Conservation (phyloP, 208 protist species). For the Leptomonas seymouri region DNA sequence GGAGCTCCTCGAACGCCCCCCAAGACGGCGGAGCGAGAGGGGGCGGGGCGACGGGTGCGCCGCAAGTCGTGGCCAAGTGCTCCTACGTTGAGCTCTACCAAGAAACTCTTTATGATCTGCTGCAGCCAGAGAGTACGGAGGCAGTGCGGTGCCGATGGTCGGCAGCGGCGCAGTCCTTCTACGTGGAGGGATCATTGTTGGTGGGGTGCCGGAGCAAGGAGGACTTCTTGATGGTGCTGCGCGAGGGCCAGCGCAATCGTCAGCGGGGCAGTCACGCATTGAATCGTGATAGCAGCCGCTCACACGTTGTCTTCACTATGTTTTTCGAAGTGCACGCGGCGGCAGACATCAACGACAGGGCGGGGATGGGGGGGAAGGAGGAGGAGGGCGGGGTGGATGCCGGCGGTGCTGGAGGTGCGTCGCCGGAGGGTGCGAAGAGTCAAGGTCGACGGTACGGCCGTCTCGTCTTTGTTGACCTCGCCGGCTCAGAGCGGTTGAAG, state of each 20-base stretch:
- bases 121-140: conserved; percentile 44
- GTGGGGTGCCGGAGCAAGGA: conserved; percentile 75
- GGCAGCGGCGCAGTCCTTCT: conserved; percentile 68
- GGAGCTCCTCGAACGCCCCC: too few species aligned
- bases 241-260: conserved; percentile 82
- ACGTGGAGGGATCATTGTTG: conserved; percentile 83
- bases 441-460: conserved; percentile 58
- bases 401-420: neutral
- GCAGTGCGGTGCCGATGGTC: conserved; percentile 80
- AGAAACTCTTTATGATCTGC: conserved; percentile 85
- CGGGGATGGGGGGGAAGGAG: neutral
- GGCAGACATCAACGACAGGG: too few species aligned
- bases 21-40: too few species aligned
- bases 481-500: conserved; percentile 92
- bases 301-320: conserved; percentile 91
- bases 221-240: conserved; percentile 81
- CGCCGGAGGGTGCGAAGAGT: neutral
- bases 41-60: neutral
- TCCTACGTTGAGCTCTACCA: conserved; percentile 91
- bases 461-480: conserved; percentile 93
- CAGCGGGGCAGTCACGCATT: conserved; percentile 74
- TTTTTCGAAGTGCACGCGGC: conserved; percentile 51
- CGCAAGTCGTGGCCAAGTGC: conserved; percentile 37
- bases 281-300: conserved; percentile 91
- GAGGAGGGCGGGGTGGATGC: neutral